Evolutionary conservation across 495 filamentous ascomycete genomes (phyloP).

Genomic region (Copromyces sp.): DNA sequence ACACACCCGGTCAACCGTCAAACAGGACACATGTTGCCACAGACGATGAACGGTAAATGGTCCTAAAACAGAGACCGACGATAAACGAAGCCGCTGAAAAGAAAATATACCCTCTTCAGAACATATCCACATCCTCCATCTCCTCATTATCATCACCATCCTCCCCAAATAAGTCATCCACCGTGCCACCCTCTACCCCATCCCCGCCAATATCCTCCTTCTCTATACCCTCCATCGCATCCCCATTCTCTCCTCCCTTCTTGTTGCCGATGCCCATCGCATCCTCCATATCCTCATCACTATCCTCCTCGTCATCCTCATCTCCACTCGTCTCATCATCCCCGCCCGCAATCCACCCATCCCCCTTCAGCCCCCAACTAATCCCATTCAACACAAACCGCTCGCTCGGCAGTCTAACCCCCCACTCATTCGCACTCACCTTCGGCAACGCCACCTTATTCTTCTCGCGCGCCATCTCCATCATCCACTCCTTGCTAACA

Average conservation of each 20-base stretch:
- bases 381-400: constrained; percentile 80
- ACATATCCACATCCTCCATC: constrained; percentile 37
- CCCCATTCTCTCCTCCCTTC: constrained; percentile 13
- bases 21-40: neutral
- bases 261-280: constrained; percentile 17
- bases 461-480: constrained; percentile 71
- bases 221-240: constrained; percentile 17
- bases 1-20: neutral
- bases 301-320: constrained; percentile 39
- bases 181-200: constrained; percentile 26
- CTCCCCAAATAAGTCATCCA: constrained; percentile 9
- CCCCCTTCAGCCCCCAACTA: constrained; percentile 65
- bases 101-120: neutral
- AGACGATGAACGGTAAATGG: neutral
- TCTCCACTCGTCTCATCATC: constrained; percentile 44
- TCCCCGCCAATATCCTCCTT: constrained; percentile 38
- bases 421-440: constrained; percentile 61
- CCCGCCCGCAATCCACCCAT: constrained; percentile 54
- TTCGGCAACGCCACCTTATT: constrained; percentile 74
- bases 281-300: constrained; percentile 28
- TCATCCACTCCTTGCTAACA: constrained; percentile 75
- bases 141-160: constrained; percentile 27
- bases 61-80: neutral
- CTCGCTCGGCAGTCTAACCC: constrained; percentile 79
- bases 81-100: neutral